phyloP scores from a whole-genome alignment of 805 yeast species.

The Cyberlindnera misumaiensis region DNA sequence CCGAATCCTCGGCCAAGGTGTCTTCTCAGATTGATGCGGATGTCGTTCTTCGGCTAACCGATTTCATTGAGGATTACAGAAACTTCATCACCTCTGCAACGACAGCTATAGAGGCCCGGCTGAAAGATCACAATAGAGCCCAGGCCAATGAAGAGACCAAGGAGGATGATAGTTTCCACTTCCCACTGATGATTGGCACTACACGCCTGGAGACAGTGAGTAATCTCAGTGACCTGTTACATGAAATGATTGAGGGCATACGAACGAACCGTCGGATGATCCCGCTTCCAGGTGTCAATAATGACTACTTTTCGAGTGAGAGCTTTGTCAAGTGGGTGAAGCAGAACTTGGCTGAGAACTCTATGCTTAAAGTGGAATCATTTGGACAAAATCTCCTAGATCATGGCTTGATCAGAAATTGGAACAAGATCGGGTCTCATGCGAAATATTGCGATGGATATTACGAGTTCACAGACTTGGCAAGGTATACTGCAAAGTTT shows the following conservation, averaged over 20 bases:
- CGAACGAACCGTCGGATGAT: slow-evolving; percentile 22
- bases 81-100: slow-evolving; percentile 9
- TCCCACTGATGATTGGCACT: slow-evolving; percentile 20
- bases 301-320: slow-evolving; percentile 25
- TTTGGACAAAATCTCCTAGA: slow-evolving; percentile 26
- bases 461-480: slow-evolving; percentile 24
- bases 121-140: slow-evolving; percentile 6
- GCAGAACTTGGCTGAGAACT: slow-evolving; percentile 19
- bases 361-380: slow-evolving; percentile 25
- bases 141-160: slow-evolving; percentile 7
- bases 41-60: slow-evolving; percentile 10
- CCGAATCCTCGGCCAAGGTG: too few species aligned
- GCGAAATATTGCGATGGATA: slow-evolving; percentile 19
- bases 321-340: slow-evolving; percentile 21
- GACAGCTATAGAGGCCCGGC: slow-evolving; percentile 6
- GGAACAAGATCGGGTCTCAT: slow-evolving; percentile 18
- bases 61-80: slow-evolving; percentile 20
- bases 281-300: slow-evolving; percentile 25
- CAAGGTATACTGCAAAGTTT: slow-evolving; percentile 17
- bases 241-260: slow-evolving; percentile 9
- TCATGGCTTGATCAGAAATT: slow-evolving; percentile 21
- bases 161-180: slow-evolving; percentile 14
- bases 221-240: slow-evolving; percentile 9
- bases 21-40: slow-evolving; percentile 2
- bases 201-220: slow-evolving; percentile 9